A percentile compares a stretch with the other conserved stretches of the same genome.
Conservation (phyloP, 352 stramenopile species). For the Globisporangium yorkense region DNA sequence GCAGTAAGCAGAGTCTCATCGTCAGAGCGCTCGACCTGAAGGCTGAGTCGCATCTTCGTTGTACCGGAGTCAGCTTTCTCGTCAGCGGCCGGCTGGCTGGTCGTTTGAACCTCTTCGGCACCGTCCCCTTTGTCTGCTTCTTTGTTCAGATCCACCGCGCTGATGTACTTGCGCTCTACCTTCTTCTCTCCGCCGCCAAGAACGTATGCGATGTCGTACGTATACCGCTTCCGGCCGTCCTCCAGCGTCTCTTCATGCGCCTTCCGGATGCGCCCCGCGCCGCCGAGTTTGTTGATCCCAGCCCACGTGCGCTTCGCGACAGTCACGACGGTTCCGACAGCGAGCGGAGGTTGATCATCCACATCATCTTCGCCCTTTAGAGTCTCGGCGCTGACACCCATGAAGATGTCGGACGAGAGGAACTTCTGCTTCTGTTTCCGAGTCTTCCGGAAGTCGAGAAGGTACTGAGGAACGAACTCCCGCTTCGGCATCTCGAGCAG, state of each 20-base stretch:
- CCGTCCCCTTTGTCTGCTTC: constrained; percentile 22
- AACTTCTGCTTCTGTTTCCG: constrained; percentile 50
- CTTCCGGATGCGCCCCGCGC: constrained; percentile 58
- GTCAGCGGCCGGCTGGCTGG: not conserved
- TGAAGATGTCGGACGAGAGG: constrained; percentile 52
- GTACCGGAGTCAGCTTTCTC: constrained; percentile 5
- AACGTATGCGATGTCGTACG: constrained; percentile 73
- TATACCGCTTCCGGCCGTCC: constrained; percentile 35
- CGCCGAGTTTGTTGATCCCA: constrained; percentile 84
- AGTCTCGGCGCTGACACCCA: constrained; percentile 33
- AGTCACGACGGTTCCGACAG: constrained; percentile 53
- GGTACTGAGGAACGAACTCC: constrained; percentile 32
- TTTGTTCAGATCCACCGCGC: constrained; percentile 42
- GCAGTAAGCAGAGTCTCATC: constrained; percentile 16
- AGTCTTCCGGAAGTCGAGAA: constrained; percentile 44
- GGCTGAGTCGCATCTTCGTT: constrained; percentile 20
- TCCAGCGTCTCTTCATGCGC: constrained; percentile 36
- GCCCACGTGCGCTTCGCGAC: constrained; percentile 82
- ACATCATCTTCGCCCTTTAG: constrained; percentile 30
- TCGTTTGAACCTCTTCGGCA: not conserved
- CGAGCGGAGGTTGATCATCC: constrained; percentile 38
- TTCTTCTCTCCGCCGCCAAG: constrained; percentile 72
- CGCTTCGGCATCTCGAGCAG: constrained; percentile 40
- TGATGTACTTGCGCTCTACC: constrained; percentile 78
- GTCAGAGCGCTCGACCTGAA: constrained; percentile 15